A percentile compares a stretch with the other conserved stretches of the same genome.
Evolutionary conservation across 352 stramenopile species (phyloP).

Genomic region (Peronospora destructor): DNA sequence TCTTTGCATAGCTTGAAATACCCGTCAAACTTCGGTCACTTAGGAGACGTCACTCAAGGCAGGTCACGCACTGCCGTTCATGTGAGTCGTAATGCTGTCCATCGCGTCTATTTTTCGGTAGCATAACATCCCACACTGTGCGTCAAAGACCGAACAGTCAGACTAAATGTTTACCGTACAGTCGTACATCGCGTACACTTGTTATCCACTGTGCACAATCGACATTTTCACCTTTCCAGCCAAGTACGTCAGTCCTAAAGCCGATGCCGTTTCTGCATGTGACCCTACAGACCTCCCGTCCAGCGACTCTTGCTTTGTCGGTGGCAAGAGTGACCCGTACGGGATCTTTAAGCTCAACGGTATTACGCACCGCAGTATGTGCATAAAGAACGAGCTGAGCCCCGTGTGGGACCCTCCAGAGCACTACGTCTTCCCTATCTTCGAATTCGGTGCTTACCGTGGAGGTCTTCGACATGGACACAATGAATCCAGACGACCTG

Average conservation of each 20-base stretch:
- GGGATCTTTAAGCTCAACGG: slow-evolving; percentile 50
- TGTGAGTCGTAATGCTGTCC: no score
- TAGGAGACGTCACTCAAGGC: no score
- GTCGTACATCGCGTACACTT: no score
- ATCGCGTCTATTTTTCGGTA: no score
- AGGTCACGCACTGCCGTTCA: no score
- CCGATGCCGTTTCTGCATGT: slow-evolving; percentile 50
- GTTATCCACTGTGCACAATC: no score
- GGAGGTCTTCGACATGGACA: slow-evolving; percentile 66
- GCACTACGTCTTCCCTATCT: slow-evolving; percentile 51
- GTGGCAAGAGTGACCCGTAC: slow-evolving; percentile 71
- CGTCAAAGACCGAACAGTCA: no score
- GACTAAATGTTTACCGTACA: no score
- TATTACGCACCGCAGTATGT: slow-evolving; percentile 41
- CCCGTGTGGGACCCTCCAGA: slow-evolving; percentile 56
- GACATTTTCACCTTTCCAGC: no score
- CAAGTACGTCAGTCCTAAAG: slow-evolving; percentile 20
- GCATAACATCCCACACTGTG: no score
- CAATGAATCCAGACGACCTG: slow-evolving; percentile 60
- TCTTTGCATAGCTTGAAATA: no score
- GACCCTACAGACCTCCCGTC: slow-evolving; percentile 50
- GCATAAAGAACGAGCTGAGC: slow-evolving; percentile 47
- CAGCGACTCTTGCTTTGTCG: slow-evolving; percentile 50
- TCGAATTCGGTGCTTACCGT: slow-evolving; percentile 41
- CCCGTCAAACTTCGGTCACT: no score